Conservation (phyloP, 805 yeast genomes). For the Jamesozyma gamospora region DNA sequence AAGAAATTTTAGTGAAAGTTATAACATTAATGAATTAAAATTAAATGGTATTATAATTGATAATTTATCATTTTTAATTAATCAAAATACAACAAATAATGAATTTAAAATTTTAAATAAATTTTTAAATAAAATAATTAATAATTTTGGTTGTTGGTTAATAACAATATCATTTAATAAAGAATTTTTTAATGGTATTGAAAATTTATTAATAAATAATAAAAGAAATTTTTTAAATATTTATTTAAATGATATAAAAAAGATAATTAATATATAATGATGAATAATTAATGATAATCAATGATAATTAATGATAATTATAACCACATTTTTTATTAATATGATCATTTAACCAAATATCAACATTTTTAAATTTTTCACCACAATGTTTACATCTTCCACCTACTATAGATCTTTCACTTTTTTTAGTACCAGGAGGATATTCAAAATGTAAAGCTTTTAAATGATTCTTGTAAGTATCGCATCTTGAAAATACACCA, state of each 20-base stretch:
- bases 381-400: conserved; percentile 80
- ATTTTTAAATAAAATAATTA: conserved; percentile 6
- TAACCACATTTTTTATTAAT: conserved; percentile 37
- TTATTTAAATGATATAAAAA: conserved; percentile 22
- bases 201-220: conserved; percentile 4
- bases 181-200: conserved; percentile 24
- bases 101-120: too few species aligned
- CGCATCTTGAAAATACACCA: conserved; percentile 83
- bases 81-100: too few species aligned
- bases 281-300: conserved; percentile 24
- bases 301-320: conserved; percentile 15
- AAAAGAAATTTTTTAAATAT: conserved; percentile 3
- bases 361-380: conserved; percentile 52
- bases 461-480: conserved; percentile 83
- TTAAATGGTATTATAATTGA: conserved; percentile 26
- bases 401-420: conserved; percentile 52
- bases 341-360: conserved; percentile 70
- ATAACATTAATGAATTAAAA: conserved; percentile 5
- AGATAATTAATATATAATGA: conserved; percentile 20
- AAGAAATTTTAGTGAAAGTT: too few species aligned
- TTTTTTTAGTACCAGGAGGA: conserved; percentile 78
- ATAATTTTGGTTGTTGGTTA: conserved; percentile 23
- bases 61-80: conserved; percentile 22
- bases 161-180: conserved; percentile 20
- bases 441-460: conserved; percentile 84